Percentiles rank a stretch among this genome's conserved stretches.
These are phyloP conservation scores for Colletotrichum paranaense DNA, from an alignment of 2,329 filamentous ascomycete genomes.

Conservation along the genomic window DNA sequence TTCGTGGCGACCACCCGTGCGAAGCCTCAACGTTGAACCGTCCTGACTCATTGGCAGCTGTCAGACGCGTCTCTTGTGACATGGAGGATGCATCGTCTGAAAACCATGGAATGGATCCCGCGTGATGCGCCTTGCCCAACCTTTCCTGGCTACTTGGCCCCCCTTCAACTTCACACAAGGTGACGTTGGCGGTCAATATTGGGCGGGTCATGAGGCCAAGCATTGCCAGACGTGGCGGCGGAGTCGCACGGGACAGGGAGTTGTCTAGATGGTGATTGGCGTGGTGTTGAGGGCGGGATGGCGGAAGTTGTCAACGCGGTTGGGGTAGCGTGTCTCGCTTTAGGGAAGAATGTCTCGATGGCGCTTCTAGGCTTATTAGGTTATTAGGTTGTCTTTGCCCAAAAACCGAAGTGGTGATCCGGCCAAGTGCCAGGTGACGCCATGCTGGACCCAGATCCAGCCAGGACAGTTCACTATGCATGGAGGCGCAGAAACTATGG, in stretches of 20 bases:
- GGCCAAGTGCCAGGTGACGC: slow-evolving; percentile 29
- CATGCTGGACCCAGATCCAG: slow-evolving; percentile 26
- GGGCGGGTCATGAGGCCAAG: slow-evolving; percentile 17
- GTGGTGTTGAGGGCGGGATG: background rate
- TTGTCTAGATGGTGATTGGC: slow-evolving; percentile 11
- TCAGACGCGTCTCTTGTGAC: slow-evolving; percentile 10
- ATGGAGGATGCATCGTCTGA: background rate
- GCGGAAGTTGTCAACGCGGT: background rate
- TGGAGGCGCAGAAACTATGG: slow-evolving; percentile 12
- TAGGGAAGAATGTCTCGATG: slow-evolving; percentile 7
- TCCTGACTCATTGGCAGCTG: slow-evolving; percentile 23
- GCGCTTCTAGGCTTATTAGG: background rate
- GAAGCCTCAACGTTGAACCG: slow-evolving; percentile 14
- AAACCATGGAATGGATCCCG: background rate
- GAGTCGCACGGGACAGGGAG: background rate
- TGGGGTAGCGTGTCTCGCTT: slow-evolving; percentile 1
- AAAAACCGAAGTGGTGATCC: slow-evolving; percentile 14
- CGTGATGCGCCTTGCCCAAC: slow-evolving; percentile 21
- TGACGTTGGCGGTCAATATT: slow-evolving; percentile 1
- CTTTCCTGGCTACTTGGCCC: background rate
- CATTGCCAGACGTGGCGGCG: slow-evolving; percentile 18
- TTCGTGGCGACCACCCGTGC: slow-evolving; percentile 1
- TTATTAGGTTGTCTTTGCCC: background rate
- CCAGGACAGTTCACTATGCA: slow-evolving; percentile 14
- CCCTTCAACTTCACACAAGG: background rate